A percentile compares a stretch with the other conserved stretches of the same genome.
These are phyloP conservation scores for Termitomyces titanicus DNA, from an alignment of 768 basidiomycete species.

Conservation along the genomic window DNA sequence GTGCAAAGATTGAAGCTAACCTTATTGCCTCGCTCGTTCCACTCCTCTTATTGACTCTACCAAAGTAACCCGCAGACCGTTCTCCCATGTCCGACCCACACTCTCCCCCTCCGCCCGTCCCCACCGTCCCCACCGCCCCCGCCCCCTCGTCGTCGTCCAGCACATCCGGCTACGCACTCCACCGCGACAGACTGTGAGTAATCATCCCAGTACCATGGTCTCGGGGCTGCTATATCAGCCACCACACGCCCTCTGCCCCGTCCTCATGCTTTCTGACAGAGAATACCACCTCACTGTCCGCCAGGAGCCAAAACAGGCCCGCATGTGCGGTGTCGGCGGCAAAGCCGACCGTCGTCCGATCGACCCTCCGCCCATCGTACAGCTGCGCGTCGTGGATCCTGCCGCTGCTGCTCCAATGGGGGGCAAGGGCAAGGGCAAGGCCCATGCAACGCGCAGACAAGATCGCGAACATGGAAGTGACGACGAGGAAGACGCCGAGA, in stretches of 20 bases:
- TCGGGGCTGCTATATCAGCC: no score
- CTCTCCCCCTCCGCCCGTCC: neutral
- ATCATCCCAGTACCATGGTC: constrained; percentile 28
- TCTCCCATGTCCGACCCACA: neutral
- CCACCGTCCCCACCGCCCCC: neutral
- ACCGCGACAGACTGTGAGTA: constrained; percentile 40
- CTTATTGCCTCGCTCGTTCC: neutral
- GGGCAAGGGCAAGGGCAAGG: neutral
- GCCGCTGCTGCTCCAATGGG: no score
- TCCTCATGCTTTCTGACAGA: constrained; percentile 35
- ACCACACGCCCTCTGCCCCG: constrained; percentile 4
- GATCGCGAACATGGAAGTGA: constrained; percentile 4
- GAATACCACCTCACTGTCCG: constrained; percentile 83
- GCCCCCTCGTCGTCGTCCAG: neutral
- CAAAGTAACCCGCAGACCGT: neutral
- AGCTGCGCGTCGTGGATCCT: constrained; percentile 85
- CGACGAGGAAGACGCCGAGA: constrained; percentile 14
- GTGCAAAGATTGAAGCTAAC: no score
- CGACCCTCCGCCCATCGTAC: constrained; percentile 96
- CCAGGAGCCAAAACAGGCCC: constrained; percentile 89
- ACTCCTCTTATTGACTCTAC: neutral
- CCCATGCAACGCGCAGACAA: neutral
- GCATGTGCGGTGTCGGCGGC: constrained; percentile 89
- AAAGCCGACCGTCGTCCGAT: constrained; percentile 95
- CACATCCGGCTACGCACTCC: constrained; percentile 10